These are phyloP conservation scores for Breynia disticha DNA, from an alignment of 441 rosid genomes.

Conservation along the genomic window DNA sequence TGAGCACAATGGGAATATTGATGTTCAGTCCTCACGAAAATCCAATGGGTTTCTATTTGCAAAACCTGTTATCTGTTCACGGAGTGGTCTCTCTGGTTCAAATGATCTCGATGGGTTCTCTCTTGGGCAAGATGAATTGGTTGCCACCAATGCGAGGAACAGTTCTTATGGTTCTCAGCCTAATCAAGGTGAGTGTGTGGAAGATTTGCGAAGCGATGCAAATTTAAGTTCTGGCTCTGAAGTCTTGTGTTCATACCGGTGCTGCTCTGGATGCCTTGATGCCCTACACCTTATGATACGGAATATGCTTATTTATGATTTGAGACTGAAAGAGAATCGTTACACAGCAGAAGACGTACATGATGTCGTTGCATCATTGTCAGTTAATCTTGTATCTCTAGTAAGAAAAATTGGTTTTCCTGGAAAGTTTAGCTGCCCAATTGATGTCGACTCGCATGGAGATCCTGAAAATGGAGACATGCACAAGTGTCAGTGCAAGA, in stretches of 20 bases:
- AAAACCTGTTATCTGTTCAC: constrained; percentile 14
- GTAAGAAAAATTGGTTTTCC: constrained; percentile 39
- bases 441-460: constrained; percentile 20
- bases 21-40: constrained; percentile 17
- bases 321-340: constrained; percentile 30
- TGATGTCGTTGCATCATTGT: constrained; percentile 60
- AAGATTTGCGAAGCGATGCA: constrained; percentile 19
- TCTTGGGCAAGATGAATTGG: background rate
- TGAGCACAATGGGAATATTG: constrained; percentile 23
- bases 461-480: constrained; percentile 18
- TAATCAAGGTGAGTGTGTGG: constrained; percentile 14
- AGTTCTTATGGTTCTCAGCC: constrained; percentile 18
- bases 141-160: background rate
- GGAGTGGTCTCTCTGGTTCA: constrained; percentile 24
- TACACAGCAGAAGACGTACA: constrained; percentile 58
- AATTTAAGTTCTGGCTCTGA: constrained; percentile 24
- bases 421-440: constrained; percentile 16
- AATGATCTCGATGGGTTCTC: constrained; percentile 15
- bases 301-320: constrained; percentile 34
- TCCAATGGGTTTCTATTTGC: constrained; percentile 22
- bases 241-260: constrained; percentile 46
- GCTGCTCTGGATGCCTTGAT: constrained; percentile 58
- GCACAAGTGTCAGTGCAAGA: constrained; percentile 36
- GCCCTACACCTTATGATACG: constrained; percentile 42
- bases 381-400: constrained; percentile 53